Base-by-base conservation (phyloP, 768 basidiomycete species). In the Mycena sanguinolenta region DNA sequence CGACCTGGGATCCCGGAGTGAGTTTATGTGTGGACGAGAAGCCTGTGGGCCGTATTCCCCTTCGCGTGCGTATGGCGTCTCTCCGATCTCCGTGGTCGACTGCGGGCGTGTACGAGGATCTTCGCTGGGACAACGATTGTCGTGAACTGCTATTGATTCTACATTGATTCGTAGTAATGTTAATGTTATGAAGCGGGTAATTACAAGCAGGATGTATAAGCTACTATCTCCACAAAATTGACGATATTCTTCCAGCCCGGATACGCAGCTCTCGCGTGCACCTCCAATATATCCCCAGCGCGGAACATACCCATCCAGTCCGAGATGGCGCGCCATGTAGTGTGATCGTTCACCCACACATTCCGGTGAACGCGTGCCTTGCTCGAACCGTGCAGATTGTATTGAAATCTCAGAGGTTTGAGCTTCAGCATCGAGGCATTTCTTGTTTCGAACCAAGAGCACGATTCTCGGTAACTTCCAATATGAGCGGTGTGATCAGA, bases 171-270 rank as follows among this genome's bases (percentile, higher is more conserved):
- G n/a, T n/a, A n/a, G n/a, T n/a, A n/a, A n/a, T n/a, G n/a, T n/a
- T n/a, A n/a, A n/a, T n/a, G n/a, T n/a, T n/a, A n/a, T n/a, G n/a
- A n/a, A n/a, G n/a, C n/a, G n/a, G n/a, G n/a, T n/a, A n/a, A n/a
- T n/a, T 55, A 55, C 53, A 32, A 55, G 8, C 53, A 55, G 6
- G 53, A 8, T 8, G 21, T n/a, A 34, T 55, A 55, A 2, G 53
- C 53, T 1, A 55, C 53, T 19, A 55, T 30, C 30, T 55, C 12
- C 7, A 55, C 53, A 21, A 6, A 13, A 10, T 55, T 32, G 28
- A 55, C 53, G 17, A 32, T 28, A 55, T 55, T 55, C 21, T 75
- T 55, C 77, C 78, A 63, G 70, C 75, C 60, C 4, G 49, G 46
- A 62, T 62, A 62, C 3, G 8, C n/a, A 2, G 60, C 60, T 32